phyloP scores from a whole-genome alignment of 306 rosid genomes.

The Dicorynia guianensis region DNA sequence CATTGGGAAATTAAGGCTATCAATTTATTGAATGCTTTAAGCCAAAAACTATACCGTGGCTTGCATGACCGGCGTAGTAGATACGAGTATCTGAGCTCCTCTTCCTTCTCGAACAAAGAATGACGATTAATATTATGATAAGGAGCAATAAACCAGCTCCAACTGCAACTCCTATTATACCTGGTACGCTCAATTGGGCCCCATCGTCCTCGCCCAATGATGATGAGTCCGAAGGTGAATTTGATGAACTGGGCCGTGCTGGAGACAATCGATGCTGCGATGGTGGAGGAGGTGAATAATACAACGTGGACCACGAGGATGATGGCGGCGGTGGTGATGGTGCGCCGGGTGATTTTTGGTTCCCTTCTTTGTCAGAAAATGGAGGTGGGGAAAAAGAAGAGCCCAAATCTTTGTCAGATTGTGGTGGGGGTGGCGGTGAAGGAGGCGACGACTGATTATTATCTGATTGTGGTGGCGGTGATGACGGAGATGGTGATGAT shows the following conservation, averaged over 20 bases:
- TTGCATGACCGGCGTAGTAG: slow-evolving; percentile 36
- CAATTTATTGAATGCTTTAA: background rate
- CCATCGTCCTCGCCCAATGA: background rate
- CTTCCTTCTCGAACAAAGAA: slow-evolving; percentile 50
- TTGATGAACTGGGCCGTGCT: slow-evolving; percentile 4
- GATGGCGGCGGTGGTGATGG: slow-evolving; percentile 34
- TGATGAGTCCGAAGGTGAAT: background rate
- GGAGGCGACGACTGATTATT: background rate
- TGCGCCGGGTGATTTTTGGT: background rate
- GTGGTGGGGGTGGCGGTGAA: slow-evolving; percentile 6
- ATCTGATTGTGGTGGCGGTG: slow-evolving; percentile 24
- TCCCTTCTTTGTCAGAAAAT: slow-evolving; percentile 22
- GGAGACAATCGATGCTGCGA: slow-evolving; percentile 38
- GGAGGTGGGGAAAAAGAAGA: slow-evolving; percentile 38
- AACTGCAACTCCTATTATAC: slow-evolving; percentile 57
- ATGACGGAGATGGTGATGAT: slow-evolving; percentile 12
- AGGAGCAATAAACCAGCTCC: slow-evolving; percentile 61
- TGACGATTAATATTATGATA: slow-evolving; percentile 34
- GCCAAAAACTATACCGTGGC: slow-evolving; percentile 30
- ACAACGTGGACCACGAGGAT: background rate
- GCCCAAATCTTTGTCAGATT: background rate
- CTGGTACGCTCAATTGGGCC: slow-evolving; percentile 12
- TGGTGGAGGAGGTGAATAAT: slow-evolving; percentile 49
- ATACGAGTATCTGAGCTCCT: slow-evolving; percentile 42
- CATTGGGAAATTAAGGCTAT: background rate